Conservation (phyloP, 768 basidiomycete genomes). For the Termitomyces sp. region DNA sequence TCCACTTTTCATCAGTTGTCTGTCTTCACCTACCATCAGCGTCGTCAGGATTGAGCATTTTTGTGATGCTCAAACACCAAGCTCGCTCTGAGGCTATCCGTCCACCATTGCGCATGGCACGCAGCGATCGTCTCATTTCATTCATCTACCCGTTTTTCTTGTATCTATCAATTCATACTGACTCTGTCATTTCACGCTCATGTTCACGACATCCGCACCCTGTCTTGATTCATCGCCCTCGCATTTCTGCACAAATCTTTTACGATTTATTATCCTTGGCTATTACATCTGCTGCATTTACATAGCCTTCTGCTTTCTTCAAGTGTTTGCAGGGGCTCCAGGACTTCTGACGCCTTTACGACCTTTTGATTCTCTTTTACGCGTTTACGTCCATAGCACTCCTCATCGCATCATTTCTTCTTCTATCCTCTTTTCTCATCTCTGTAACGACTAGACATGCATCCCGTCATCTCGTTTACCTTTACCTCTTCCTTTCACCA, state of each 20-base stretch:
- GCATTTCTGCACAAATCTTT: conserved; percentile 29
- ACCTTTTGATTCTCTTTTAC: conserved; percentile 14
- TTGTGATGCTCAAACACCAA: background rate
- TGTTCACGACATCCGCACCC: conserved; percentile 19
- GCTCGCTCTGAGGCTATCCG: conserved; percentile 4
- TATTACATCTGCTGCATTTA: conserved; percentile 15
- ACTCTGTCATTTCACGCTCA: conserved; percentile 3
- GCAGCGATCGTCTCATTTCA: conserved; percentile 14
- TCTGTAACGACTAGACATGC: conserved; percentile 76
- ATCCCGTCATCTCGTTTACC: conserved; percentile 29
- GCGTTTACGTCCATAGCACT: conserved; percentile 9
- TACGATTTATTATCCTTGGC: conserved; percentile 23
- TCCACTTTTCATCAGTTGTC: background rate
- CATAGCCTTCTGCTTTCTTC: conserved; percentile 12
- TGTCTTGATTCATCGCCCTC: conserved; percentile 22
- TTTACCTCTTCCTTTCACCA: conserved; percentile 11
- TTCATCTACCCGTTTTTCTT: conserved; percentile 16
- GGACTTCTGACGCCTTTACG: conserved; percentile 15
- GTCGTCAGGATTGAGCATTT: background rate
- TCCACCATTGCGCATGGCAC: conserved; percentile 10
- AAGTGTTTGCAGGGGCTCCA: conserved; percentile 4
- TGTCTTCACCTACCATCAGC: background rate
- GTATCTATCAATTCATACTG: conserved; percentile 16
- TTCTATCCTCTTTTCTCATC: conserved; percentile 17
- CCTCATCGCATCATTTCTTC: conserved; percentile 5